phyloP scores from a whole-genome alignment of 495 filamentous ascomycete species.

The Daldinia grandis region DNA sequence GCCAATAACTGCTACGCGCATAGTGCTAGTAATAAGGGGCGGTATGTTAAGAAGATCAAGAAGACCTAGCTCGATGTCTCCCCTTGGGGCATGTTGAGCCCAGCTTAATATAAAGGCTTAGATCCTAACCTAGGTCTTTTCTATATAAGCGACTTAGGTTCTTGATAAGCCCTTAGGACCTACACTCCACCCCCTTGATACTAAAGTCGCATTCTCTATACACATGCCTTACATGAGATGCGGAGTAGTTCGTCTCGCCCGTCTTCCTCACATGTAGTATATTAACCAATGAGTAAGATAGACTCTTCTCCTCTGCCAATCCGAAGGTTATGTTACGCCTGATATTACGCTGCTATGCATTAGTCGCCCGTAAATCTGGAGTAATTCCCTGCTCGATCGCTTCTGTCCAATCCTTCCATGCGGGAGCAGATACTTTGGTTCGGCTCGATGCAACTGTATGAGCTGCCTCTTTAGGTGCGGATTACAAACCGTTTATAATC shows the following conservation, averaged over 20 bases:
- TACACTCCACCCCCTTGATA: not conserved
- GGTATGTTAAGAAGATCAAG: not conserved
- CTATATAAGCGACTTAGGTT: not conserved
- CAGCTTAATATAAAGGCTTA: constrained; percentile 8
- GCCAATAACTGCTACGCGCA: constrained; percentile 42
- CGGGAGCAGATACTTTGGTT: not conserved
- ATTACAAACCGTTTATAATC: constrained; percentile 14
- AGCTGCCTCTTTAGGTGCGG: constrained; percentile 16
- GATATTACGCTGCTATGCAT: not conserved
- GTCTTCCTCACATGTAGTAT: not conserved
- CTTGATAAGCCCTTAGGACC: not conserved
- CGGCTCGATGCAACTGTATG: not conserved
- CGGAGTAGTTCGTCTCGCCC: constrained; percentile 10
- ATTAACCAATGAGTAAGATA: not conserved
- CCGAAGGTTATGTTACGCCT: constrained; percentile 17
- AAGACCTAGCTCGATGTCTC: not conserved
- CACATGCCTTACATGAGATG: not conserved
- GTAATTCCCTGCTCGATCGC: constrained; percentile 1
- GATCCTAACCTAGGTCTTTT: not conserved
- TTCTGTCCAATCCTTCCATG: constrained; percentile 10
- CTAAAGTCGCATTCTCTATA: not conserved
- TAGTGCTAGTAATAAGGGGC: not conserved
- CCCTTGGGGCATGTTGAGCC: not conserved
- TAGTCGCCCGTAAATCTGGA: constrained; percentile 8
- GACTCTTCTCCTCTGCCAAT: not conserved